Conservation (phyloP, 345 rosid genomes). For the Pistacia atlantica region DNA sequence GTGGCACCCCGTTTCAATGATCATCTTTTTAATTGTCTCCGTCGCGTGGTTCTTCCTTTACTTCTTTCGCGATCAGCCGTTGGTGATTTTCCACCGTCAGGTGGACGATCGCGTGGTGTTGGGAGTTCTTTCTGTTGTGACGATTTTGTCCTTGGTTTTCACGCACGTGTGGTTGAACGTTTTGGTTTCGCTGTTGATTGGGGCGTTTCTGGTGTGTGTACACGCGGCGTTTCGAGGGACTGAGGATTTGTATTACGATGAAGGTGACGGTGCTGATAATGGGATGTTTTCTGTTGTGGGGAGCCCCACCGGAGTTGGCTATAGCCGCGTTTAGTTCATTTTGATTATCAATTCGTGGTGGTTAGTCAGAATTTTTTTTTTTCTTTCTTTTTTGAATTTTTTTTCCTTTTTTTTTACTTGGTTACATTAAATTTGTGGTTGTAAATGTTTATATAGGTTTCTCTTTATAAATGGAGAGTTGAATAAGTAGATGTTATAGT, state of each 20-base stretch:
- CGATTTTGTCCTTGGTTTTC: slow-evolving; percentile 49
- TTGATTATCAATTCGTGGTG: background rate
- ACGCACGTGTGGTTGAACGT: slow-evolving; percentile 67
- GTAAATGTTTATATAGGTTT: slow-evolving; percentile 16
- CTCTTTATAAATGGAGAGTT: background rate
- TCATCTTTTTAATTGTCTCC: slow-evolving; percentile 52
- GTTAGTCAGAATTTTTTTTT: background rate
- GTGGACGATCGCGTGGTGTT: slow-evolving; percentile 66
- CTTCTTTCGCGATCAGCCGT: slow-evolving; percentile 56
- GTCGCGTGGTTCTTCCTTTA: slow-evolving; percentile 70
- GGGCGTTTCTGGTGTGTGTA: slow-evolving; percentile 34
- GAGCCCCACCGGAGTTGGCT: slow-evolving; percentile 43
- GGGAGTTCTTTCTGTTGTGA: slow-evolving; percentile 38
- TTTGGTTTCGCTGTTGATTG: slow-evolving; percentile 56
- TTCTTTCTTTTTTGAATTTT: background rate
- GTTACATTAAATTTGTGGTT: slow-evolving; percentile 10
- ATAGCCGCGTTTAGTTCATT: slow-evolving; percentile 34
- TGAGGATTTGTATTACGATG: slow-evolving; percentile 55
- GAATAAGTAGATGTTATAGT: background rate
- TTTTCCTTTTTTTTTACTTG: background rate
- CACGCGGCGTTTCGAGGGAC: slow-evolving; percentile 57
- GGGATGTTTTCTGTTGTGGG: slow-evolving; percentile 56
- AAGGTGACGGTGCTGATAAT: slow-evolving; percentile 35
- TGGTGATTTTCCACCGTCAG: slow-evolving; percentile 32
- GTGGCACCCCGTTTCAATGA: slow-evolving; percentile 73